phyloP scores from a whole-genome alignment of 768 basidiomycete species.

The Myochromella boudieri region DNA sequence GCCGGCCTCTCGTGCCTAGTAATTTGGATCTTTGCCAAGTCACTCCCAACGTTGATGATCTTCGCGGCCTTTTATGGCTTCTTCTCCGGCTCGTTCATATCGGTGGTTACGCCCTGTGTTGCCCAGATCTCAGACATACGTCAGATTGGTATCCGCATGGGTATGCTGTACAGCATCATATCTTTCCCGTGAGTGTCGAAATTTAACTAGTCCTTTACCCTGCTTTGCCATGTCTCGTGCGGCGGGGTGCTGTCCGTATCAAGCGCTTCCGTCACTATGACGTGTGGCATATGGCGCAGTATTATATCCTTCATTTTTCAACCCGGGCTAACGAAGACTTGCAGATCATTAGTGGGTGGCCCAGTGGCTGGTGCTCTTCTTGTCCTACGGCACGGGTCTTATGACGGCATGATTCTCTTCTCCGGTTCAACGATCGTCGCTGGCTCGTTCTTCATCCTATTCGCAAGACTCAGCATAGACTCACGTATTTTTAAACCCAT shows the following conservation, averaged over 20 bases:
- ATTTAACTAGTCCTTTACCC: background rate
- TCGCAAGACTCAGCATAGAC: slow-evolving; percentile 47
- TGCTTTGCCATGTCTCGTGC: background rate
- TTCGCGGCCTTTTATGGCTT: slow-evolving; percentile 64
- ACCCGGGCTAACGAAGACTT: too few relatives aligned
- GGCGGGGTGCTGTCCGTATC: slow-evolving; percentile 3
- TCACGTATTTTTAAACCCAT: slow-evolving; percentile 43
- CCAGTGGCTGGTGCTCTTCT: slow-evolving; percentile 64
- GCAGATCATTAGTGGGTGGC: slow-evolving; percentile 63
- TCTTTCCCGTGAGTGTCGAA: slow-evolving; percentile 63
- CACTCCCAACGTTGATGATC: slow-evolving; percentile 39
- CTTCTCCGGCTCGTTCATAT: slow-evolving; percentile 67
- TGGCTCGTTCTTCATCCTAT: slow-evolving; percentile 58
- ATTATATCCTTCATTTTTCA: too few relatives aligned
- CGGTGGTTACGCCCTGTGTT: slow-evolving; percentile 66
- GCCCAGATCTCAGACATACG: slow-evolving; percentile 60
- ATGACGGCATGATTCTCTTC: slow-evolving; percentile 55
- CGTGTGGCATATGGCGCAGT: too few relatives aligned
- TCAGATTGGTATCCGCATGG: slow-evolving; percentile 63
- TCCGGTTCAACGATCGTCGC: slow-evolving; percentile 57
- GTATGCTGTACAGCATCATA: slow-evolving; percentile 62
- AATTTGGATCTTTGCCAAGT: slow-evolving; percentile 53
- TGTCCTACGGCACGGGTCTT: slow-evolving; percentile 39
- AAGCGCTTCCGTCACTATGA: too few relatives aligned
- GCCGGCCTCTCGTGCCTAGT: slow-evolving; percentile 59